A percentile compares a stretch with the other conserved stretches of the same genome.
Conservation (phyloP, 176 grass and related monocot genomes). For the Juncus effusus region DNA sequence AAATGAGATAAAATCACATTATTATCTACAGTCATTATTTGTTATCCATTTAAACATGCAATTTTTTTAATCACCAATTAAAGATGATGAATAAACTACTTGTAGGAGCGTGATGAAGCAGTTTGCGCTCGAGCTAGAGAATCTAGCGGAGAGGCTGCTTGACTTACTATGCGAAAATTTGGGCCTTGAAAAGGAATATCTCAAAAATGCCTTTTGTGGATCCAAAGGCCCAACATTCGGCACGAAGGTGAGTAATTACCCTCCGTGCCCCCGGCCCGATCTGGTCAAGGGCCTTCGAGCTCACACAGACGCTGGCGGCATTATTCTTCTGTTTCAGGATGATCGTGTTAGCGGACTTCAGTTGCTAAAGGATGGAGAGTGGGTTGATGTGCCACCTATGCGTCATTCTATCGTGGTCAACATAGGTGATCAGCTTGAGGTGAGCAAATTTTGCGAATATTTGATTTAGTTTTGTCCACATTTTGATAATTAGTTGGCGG, state of each 20-base stretch:
- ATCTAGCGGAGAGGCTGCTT: constrained; percentile 52
- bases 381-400: constrained; percentile 67
- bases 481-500: too few relatives aligned
- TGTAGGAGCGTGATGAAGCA: constrained; percentile 46
- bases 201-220: constrained; percentile 46
- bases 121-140: constrained; percentile 62
- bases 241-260: constrained; percentile 91
- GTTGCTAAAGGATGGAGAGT: constrained; percentile 67
- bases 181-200: constrained; percentile 46
- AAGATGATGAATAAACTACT: too few relatives aligned
- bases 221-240: constrained; percentile 55
- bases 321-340: constrained; percentile 93
- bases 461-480: not conserved
- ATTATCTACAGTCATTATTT: too few relatives aligned
- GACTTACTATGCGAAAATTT: constrained; percentile 71
- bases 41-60: too few relatives aligned
- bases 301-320: constrained; percentile 82
- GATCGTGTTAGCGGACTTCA: constrained; percentile 55
- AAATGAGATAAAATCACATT: too few relatives aligned
- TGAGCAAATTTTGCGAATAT: not conserved
- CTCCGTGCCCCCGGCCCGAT: constrained; percentile 72
- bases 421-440: constrained; percentile 88
- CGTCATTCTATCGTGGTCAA: constrained; percentile 70
- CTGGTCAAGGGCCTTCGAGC: constrained; percentile 72
- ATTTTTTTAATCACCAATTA: too few relatives aligned